Evolutionary conservation across 2,329 filamentous ascomycete genomes (phyloP).

Genomic region (Fusarium sp.): DNA sequence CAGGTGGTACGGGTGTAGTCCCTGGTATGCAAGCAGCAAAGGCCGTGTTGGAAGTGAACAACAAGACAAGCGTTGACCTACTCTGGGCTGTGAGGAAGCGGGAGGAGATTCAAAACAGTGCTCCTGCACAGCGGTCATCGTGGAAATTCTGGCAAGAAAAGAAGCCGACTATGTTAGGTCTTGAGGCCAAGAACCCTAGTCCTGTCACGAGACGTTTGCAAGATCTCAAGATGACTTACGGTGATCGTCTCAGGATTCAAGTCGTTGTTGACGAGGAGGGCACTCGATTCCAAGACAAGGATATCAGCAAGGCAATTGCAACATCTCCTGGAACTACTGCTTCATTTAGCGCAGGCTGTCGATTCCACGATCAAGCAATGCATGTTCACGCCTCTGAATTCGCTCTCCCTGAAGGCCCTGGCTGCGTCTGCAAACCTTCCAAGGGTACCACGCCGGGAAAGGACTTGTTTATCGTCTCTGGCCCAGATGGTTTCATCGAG

Average conservation of each 20-base stretch:
- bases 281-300: slow-evolving; percentile 69
- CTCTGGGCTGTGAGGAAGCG: slow-evolving; percentile 83
- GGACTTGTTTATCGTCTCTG: slow-evolving; percentile 85
- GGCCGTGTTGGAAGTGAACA: slow-evolving; percentile 63
- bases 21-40: slow-evolving; percentile 86
- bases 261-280: slow-evolving; percentile 88
- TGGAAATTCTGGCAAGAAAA: slow-evolving; percentile 44
- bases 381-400: slow-evolving; percentile 51
- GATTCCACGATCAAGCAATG: slow-evolving; percentile 49
- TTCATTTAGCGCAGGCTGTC: slow-evolving; percentile 43
- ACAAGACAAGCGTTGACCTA: slow-evolving; percentile 68
- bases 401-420: slow-evolving; percentile 42
- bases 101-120: slow-evolving; percentile 59
- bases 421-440: slow-evolving; percentile 45
- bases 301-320: slow-evolving; percentile 57
- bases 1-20: slow-evolving; percentile 92
- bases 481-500: slow-evolving; percentile 89
- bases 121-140: slow-evolving; percentile 32
- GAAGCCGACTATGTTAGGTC: slow-evolving; percentile 35
- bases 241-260: slow-evolving; percentile 70
- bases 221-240: slow-evolving; percentile 69
- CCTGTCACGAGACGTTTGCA: slow-evolving; percentile 73
- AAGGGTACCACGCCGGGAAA: slow-evolving; percentile 56
- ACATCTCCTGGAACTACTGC: background rate
- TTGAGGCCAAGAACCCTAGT: slow-evolving; percentile 50